Percentiles rank a stretch among this genome's conserved stretches.
Conservation (phyloP, 139 green algal genomes). For the Gonium pectorale region DNA sequence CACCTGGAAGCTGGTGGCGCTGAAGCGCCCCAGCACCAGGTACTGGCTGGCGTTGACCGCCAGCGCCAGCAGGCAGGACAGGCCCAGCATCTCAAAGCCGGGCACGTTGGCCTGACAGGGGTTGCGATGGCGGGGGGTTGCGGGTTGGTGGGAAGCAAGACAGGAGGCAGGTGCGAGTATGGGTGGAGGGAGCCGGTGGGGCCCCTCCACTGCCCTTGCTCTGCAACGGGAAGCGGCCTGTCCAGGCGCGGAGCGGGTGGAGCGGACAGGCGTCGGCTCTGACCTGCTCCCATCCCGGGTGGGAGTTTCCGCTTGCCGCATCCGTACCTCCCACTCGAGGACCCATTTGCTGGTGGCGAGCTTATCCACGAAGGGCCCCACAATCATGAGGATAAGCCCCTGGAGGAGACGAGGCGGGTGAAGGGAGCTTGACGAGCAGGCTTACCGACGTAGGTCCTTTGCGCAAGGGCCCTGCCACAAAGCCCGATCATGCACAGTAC, state of each 20-base stretch:
- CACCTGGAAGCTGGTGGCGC: slow-evolving; percentile 90
- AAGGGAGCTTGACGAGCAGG: too few relatives aligned
- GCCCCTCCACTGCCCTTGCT: neutral
- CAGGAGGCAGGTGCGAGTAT: too few relatives aligned
- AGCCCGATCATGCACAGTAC: too few relatives aligned
- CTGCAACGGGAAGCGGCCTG: too few relatives aligned
- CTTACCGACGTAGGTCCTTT: too few relatives aligned
- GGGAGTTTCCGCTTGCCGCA: neutral
- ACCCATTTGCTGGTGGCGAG: slow-evolving; percentile 56
- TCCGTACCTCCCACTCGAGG: slow-evolving; percentile 34
- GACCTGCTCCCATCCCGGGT: neutral
- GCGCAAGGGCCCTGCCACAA: too few relatives aligned
- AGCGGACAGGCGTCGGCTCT: too few relatives aligned
- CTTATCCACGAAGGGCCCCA: slow-evolving; percentile 84
- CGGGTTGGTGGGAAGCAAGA: neutral
- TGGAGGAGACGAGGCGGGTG: slow-evolving; percentile 30
- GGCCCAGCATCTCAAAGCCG: slow-evolving; percentile 59
- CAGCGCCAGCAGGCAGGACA: slow-evolving; percentile 83
- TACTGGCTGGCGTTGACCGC: slow-evolving; percentile 81
- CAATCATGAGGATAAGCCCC: slow-evolving; percentile 76
- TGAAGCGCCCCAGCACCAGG: slow-evolving; percentile 81
- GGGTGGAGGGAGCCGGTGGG: neutral
- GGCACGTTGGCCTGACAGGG: slow-evolving; percentile 55
- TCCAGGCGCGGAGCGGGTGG: too few relatives aligned
- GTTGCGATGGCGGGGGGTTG: neutral